Evolutionary conservation across 768 basidiomycete species (phyloP).

Genomic region (Fomitopsis pulvina): DNA sequence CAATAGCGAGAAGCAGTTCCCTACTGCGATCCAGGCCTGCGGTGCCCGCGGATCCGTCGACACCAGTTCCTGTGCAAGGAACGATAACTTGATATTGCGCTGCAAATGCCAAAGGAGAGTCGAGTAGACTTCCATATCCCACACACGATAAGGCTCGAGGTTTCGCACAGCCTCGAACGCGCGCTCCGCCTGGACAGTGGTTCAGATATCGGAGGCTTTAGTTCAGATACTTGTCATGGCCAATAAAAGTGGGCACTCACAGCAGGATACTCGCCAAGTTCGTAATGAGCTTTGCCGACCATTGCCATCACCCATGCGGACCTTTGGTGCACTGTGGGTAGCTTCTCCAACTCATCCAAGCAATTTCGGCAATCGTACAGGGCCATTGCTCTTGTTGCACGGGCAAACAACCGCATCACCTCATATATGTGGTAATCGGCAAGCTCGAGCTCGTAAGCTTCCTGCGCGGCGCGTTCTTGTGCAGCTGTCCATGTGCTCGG

Average conservation of each 20-base stretch:
- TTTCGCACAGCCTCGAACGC: constrained; percentile 77
- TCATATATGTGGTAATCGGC: constrained; percentile 83
- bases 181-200: constrained; percentile 75
- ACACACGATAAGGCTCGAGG: constrained; percentile 85
- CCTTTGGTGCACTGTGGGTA: constrained; percentile 69
- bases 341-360: constrained; percentile 65
- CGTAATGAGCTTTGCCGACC: constrained; percentile 85
- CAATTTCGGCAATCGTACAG: constrained; percentile 72
- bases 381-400: constrained; percentile 67
- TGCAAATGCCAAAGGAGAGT: constrained; percentile 95
- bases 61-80: constrained; percentile 88
- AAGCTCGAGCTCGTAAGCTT: constrained; percentile 60
- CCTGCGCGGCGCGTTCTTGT: constrained; percentile 68
- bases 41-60: constrained; percentile 76
- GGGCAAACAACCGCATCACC: constrained; percentile 75
- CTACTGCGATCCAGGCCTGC: constrained; percentile 93
- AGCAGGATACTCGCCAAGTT: constrained; percentile 80
- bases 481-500: constrained; percentile 56
- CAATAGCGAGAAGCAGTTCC: constrained; percentile 92
- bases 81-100: constrained; percentile 77
- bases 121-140: constrained; percentile 95
- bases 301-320: constrained; percentile 76
- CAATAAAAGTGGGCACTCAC: constrained; percentile 40
- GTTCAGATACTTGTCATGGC: constrained; percentile 1
- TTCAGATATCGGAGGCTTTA: constrained; percentile 15